A percentile compares a stretch with the other conserved stretches of the same genome.
Evolutionary conservation across 805 yeast species (phyloP).

Genomic region (Wickerhamiella shivajii): DNA sequence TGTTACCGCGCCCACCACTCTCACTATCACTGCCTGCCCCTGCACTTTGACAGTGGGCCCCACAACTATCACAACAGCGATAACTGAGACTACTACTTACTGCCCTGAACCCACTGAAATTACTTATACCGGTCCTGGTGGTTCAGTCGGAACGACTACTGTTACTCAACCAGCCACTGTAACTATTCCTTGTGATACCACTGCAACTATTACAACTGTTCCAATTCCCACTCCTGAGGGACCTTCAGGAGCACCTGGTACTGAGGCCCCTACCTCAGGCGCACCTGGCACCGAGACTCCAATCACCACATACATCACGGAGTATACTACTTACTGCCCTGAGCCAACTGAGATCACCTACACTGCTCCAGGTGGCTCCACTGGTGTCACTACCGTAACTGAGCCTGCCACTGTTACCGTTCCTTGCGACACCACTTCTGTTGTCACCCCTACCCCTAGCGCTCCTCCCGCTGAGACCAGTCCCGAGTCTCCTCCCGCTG

Average conservation of each 20-base stretch:
- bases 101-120: slow-evolving; percentile 20
- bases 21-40: slow-evolving; percentile 77
- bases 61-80: slow-evolving; percentile 7
- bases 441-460: slow-evolving; percentile 7
- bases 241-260: not conserved
- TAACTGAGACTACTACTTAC: slow-evolving; percentile 19
- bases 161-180: slow-evolving; percentile 12
- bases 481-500: not conserved
- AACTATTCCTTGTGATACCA: slow-evolving; percentile 15
- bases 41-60: slow-evolving; percentile 42
- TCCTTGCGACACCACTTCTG: slow-evolving; percentile 13
- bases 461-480: not conserved
- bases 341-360: slow-evolving; percentile 35
- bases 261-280: not conserved
- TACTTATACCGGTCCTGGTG: slow-evolving; percentile 15
- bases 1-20: slow-evolving; percentile 64
- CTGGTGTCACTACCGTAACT: slow-evolving; percentile 18
- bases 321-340: slow-evolving; percentile 36
- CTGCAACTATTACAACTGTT: slow-evolving; percentile 5
- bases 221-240: slow-evolving; percentile 4
- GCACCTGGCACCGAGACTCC: slow-evolving; percentile 2
- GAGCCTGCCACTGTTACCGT: slow-evolving; percentile 11
- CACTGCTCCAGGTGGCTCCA: no score
- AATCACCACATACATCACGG: slow-evolving; percentile 6
- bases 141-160: slow-evolving; percentile 19